These are phyloP conservation scores for Lithohypha guttulata DNA, from an alignment of 2,329 filamentous ascomycete species.

Conservation along the genomic window DNA sequence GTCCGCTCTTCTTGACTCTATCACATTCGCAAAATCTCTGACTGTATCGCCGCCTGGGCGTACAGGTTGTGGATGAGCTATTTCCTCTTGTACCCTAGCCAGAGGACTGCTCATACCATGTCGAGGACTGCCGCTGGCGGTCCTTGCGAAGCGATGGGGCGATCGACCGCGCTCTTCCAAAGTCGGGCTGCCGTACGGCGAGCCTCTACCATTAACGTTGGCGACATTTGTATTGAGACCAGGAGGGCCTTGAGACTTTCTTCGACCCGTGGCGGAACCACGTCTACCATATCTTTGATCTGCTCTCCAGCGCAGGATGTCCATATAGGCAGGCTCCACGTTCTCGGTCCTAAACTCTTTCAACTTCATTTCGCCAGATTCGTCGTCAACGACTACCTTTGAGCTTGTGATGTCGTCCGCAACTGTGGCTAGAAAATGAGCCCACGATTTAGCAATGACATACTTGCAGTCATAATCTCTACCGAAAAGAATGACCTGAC, in stretches of 20 bases:
- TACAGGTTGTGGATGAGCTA: slow-evolving; percentile 27
- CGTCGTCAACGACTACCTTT: slow-evolving; percentile 88
- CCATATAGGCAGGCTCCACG: slow-evolving; percentile 86
- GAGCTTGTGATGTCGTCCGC: slow-evolving; percentile 85
- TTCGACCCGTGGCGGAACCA: slow-evolving; percentile 36
- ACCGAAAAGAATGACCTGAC: slow-evolving; percentile 91
- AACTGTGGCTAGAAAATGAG: slow-evolving; percentile 69
- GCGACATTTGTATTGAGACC: slow-evolving; percentile 44
- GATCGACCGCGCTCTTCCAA: slow-evolving; percentile 38
- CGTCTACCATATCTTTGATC: slow-evolving; percentile 82
- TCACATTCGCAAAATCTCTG: slow-evolving; percentile 25
- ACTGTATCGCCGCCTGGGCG: slow-evolving; percentile 27
- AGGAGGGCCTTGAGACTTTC: slow-evolving; percentile 37
- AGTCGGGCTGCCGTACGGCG: slow-evolving; percentile 40
- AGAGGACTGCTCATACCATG: slow-evolving; percentile 35
- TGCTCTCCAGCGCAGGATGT: slow-evolving; percentile 87
- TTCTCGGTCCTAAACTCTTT: slow-evolving; percentile 81
- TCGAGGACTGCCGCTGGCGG: slow-evolving; percentile 34
- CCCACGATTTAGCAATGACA: slow-evolving; percentile 87
- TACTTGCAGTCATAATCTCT: slow-evolving; percentile 99
- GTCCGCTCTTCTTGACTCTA: slow-evolving; percentile 22
- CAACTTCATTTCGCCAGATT: slow-evolving; percentile 80
- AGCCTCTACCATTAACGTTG: slow-evolving; percentile 38
- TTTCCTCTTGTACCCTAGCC: slow-evolving; percentile 37
- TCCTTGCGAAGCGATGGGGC: slow-evolving; percentile 37